phyloP scores from a whole-genome alignment of 306 rosid genomes.

The Styphnolobium japonicum region DNA sequence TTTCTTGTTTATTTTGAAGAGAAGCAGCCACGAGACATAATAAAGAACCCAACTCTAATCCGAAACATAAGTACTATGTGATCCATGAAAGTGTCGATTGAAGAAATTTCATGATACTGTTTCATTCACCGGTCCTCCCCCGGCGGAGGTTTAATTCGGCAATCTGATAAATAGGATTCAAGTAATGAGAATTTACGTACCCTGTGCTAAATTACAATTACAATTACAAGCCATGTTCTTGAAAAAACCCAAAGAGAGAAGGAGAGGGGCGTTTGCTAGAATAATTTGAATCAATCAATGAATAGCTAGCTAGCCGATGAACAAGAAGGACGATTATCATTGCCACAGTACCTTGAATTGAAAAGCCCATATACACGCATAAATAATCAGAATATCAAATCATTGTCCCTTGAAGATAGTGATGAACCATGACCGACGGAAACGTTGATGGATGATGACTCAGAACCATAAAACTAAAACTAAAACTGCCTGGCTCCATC shows the following conservation, averaged over 20 bases:
- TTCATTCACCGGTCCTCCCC: background rate
- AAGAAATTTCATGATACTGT: background rate
- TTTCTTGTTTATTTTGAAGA: background rate
- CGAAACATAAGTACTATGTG: background rate
- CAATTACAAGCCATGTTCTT: background rate
- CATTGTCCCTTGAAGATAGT: background rate
- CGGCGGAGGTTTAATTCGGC: background rate
- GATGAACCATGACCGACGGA: background rate
- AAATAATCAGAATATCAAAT: background rate
- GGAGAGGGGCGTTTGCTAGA: background rate
- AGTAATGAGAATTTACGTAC: background rate
- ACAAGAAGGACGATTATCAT: background rate
- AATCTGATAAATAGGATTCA: background rate
- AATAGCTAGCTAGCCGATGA: background rate
- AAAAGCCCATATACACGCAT: background rate
- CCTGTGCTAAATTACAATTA: background rate
- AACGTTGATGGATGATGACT: background rate
- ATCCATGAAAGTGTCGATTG: background rate
- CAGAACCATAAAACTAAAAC: conserved; percentile 21
- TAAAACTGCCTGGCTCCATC: conserved; percentile 74
- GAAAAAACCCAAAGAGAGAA: background rate
- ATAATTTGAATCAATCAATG: background rate
- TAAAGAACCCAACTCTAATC: background rate
- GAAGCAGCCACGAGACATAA: background rate
- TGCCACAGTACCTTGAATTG: background rate